A percentile compares a stretch with the other conserved stretches of the same genome.
These are phyloP conservation scores for Taphrina pruni DNA, from an alignment of 1,139 yeast genomes.

Conservation along the genomic window DNA sequence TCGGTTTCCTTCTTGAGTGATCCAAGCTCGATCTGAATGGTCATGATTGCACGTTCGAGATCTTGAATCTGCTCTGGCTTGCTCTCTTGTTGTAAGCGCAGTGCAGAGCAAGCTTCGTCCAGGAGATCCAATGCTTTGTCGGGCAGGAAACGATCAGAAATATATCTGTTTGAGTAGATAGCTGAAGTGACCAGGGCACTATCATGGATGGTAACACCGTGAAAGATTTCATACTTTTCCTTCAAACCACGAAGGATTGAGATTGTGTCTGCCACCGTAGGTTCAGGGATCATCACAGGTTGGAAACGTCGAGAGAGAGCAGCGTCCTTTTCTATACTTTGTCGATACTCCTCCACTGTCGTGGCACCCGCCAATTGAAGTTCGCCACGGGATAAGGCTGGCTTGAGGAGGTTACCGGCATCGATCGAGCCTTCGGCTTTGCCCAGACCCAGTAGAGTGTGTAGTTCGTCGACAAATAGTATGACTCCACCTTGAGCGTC, in stretches of 20 bases:
- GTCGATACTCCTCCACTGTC: constrained; percentile 82
- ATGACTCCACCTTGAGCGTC: constrained; percentile 78
- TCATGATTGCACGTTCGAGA: constrained; percentile 87
- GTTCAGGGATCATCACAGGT: constrained; percentile 84
- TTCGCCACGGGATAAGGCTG: constrained; percentile 91
- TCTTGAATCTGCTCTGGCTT: constrained; percentile 94
- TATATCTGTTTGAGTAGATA: constrained; percentile 83
- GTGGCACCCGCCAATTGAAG: constrained; percentile 97
- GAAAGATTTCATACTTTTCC: constrained; percentile 94
- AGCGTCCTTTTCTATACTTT: constrained; percentile 89
- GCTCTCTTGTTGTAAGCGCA: constrained; percentile 92
- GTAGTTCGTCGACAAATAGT: constrained; percentile 90
- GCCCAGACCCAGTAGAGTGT: constrained; percentile 87
- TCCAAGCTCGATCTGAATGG: constrained; percentile 91
- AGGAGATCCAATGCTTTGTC: constrained; percentile 85
- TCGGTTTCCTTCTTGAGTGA: constrained; percentile 92
- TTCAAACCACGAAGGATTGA: constrained; percentile 91
- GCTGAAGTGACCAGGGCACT: constrained; percentile 95
- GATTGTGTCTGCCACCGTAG: constrained; percentile 89
- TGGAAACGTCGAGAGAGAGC: constrained; percentile 92
- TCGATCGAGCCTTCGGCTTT: constrained; percentile 96
- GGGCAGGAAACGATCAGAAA: constrained; percentile 88
- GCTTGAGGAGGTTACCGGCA: constrained; percentile 90
- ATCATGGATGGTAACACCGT: constrained; percentile 95
- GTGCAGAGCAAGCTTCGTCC: constrained; percentile 95